A percentile compares a stretch with the other conserved stretches of the same genome.
Evolutionary conservation across 2,329 filamentous ascomycete species (phyloP).

Genomic region (Bipolaris sorokiniana): DNA sequence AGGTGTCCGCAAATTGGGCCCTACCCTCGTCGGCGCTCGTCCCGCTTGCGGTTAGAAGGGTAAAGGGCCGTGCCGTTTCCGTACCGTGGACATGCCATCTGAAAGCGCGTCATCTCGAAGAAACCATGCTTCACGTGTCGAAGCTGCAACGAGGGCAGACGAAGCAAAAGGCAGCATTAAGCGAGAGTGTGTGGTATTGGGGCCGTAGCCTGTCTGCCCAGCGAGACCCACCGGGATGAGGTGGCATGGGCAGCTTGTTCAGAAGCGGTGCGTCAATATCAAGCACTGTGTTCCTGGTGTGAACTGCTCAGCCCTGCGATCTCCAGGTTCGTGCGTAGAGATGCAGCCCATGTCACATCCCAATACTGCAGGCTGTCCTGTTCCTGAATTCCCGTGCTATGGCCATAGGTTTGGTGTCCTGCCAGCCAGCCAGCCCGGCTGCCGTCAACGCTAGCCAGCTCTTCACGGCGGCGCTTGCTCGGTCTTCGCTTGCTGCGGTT

Average conservation of each 20-base stretch:
- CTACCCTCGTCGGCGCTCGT: constrained; percentile 23
- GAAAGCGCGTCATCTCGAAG: constrained; percentile 31
- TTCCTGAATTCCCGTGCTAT: constrained; percentile 34
- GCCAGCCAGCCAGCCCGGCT: constrained; percentile 9
- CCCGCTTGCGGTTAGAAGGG: constrained; percentile 34
- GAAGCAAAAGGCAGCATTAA: constrained; percentile 23
- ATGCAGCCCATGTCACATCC: constrained; percentile 39
- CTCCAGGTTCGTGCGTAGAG: constrained; percentile 27
- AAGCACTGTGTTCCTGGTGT: constrained; percentile 28
- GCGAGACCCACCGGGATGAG: constrained; percentile 21
- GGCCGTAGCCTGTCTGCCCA: constrained; percentile 15
- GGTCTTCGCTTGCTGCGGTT: constrained; percentile 22
- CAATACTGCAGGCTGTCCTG: constrained; percentile 27
- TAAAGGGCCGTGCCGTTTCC: constrained; percentile 43
- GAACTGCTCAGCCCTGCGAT: constrained; percentile 39
- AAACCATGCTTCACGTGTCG: constrained; percentile 27
- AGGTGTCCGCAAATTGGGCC: constrained; percentile 40
- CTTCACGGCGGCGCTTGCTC: constrained; percentile 23
- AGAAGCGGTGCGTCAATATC: constrained; percentile 21
- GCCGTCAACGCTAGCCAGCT: constrained; percentile 13
- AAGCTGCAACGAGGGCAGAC: constrained; percentile 24
- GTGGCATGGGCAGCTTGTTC: constrained; percentile 14
- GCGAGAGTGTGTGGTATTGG: constrained; percentile 12
- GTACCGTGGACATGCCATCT: constrained; percentile 28
- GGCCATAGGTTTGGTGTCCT: constrained; percentile 35